Evolutionary conservation across 2,329 filamentous ascomycete species (phyloP), one percentile per base, ranked within the genome.

Genomic region (Nigrospora oryzae): DNA sequence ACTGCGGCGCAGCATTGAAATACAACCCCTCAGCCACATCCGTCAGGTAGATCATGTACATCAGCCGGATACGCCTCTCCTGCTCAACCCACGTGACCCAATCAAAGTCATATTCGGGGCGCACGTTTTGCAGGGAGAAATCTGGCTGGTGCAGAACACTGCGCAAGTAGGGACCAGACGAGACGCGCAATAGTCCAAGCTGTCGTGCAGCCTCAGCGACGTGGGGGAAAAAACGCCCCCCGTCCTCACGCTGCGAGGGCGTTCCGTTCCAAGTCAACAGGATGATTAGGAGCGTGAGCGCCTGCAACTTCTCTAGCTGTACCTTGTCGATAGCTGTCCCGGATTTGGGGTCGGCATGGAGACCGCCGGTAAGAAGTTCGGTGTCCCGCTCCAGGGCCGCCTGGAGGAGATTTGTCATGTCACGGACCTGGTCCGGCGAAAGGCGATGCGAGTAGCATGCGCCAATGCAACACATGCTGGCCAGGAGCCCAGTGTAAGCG

Each of bases 261-360:
- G 77, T 82, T 7, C 84, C 84, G 56, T 89, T 82, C 83, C 84
- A 89, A 11, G 79, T 73, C 52, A 83, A 74, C 33, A 87, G 63
- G 30, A 73, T 67, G 49, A 80, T 75, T 45, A 83, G 70, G 49
- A 88, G 67, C 48, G 80, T 68, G 33, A 86, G 66, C 13, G 83
- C 78, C 58, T 86, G 82, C 31, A 89, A 63, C 60, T 86, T 81
- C 61, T 87, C 81, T 32, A 85, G 67, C 45, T 77, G 72, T 42
- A 57, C 54, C 47, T 58, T 54, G 54, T 59, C 54, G 48, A 66
- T 51, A 30, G 65, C 59, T 40, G 65, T 64, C 34, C 64, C 61
- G 39, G 67, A 65, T 40, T 67, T 63, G 35, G 62, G 58, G 14
- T 66, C 58, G 16, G 62, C 57, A 38, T 62, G 66, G 23, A 62